Evolutionary conservation across 148 eudicot species (phyloP).

Genomic region (Chenopodium suecicum): DNA sequence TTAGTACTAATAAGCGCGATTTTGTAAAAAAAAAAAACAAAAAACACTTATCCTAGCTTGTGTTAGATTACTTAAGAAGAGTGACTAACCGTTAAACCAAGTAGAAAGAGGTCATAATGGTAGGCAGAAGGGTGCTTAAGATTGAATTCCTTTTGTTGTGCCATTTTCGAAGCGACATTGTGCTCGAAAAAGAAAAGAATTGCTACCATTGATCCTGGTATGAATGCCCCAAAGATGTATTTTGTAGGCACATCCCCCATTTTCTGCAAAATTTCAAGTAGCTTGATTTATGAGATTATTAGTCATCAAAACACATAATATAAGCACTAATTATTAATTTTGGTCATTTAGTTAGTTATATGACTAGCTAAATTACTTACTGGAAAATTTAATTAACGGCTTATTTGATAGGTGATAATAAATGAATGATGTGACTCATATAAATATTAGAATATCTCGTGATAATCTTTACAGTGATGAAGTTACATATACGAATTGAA

Average conservation of each 20-base stretch:
- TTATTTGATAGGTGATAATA: not conserved
- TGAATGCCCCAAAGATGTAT: conserved; percentile 35
- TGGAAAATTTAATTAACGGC: not conserved
- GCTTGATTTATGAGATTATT: not conserved
- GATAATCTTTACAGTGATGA: too few species aligned
- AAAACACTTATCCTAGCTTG: not conserved
- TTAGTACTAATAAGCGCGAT: not conserved
- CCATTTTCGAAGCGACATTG: conserved; percentile 37
- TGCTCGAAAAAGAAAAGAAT: conserved; percentile 39
- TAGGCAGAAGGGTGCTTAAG: conserved; percentile 39
- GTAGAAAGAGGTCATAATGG: conserved; percentile 39
- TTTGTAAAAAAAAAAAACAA: too few species aligned
- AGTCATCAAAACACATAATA: not conserved
- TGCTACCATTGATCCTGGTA: conserved; percentile 38
- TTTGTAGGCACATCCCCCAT: conserved; percentile 32
- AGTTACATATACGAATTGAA: too few species aligned
- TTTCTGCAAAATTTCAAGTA: conserved; percentile 18
- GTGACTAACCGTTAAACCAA: conserved; percentile 32
- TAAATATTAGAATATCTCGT: not conserved
- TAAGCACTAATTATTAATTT: too few species aligned
- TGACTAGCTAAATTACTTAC: too few species aligned
- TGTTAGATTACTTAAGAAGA: not conserved
- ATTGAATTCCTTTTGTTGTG: conserved; percentile 40
- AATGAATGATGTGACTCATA: not conserved
- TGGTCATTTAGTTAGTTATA: not conserved